These are phyloP conservation scores for Polyporus tsugae DNA, from an alignment of 1,284 basidiomycete species.

Conservation along the genomic window DNA sequence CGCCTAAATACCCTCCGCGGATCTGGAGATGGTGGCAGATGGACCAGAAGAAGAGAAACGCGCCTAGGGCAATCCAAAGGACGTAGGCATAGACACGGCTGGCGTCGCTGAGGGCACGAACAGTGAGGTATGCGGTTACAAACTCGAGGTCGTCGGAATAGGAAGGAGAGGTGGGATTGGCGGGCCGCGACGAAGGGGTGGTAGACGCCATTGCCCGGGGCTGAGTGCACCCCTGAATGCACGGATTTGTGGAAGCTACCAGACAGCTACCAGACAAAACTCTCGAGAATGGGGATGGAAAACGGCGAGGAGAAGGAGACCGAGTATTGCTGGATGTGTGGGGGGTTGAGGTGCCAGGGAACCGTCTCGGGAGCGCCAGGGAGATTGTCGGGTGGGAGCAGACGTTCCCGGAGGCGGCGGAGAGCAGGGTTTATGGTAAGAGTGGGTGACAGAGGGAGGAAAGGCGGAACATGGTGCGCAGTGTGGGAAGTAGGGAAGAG, in stretches of 20 bases:
- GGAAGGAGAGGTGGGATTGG: constrained; percentile 56
- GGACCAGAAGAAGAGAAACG: constrained; percentile 50
- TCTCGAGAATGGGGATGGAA: not conserved
- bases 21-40: constrained; percentile 51
- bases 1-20: constrained; percentile 53
- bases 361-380: not conserved
- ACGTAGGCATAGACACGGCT: constrained; percentile 65
- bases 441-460: constrained; percentile 1
- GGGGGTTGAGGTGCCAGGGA: not conserved
- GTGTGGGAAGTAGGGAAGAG: constrained; percentile 2
- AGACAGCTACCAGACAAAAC: too few species aligned
- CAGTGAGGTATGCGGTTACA: constrained; percentile 62
- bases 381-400: not conserved
- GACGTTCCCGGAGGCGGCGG: not conserved
- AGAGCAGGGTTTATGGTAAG: constrained; percentile 7
- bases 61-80: constrained; percentile 58
- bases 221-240: constrained; percentile 15
- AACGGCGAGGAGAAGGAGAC: not conserved
- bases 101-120: constrained; percentile 58
- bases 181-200: constrained; percentile 34
- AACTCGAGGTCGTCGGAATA: constrained; percentile 57
- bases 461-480: not conserved
- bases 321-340: not conserved
- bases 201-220: constrained; percentile 23
- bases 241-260: constrained; percentile 4